These are phyloP conservation scores for Neurospora sp. DNA, from an alignment of 495 filamentous ascomycete species.

Conservation along the genomic window DNA sequence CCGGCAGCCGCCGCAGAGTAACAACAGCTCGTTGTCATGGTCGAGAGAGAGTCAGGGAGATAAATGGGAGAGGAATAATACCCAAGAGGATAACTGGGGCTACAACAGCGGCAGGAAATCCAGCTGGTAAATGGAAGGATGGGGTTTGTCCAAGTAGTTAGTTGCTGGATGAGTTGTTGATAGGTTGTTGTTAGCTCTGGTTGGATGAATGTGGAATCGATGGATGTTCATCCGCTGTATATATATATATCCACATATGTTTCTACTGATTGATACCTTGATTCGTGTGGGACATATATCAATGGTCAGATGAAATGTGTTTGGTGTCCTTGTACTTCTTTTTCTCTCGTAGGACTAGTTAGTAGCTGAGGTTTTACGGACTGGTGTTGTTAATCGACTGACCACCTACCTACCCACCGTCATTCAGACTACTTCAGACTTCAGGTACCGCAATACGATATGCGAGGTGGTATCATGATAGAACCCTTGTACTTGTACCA, in stretches of 20 bases:
- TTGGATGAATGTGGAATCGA: background rate
- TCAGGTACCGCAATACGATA: no score
- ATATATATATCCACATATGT: background rate
- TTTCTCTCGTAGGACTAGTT: no score
- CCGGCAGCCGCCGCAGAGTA: background rate
- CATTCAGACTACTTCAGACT: no score
- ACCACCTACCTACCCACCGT: no score
- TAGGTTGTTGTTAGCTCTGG: background rate
- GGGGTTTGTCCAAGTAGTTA: background rate
- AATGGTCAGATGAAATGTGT: background rate
- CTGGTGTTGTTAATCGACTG: no score
- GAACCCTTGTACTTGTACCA: no score
- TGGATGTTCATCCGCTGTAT: background rate
- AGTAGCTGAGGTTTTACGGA: no score
- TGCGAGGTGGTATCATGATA: background rate
- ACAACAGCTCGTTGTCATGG: background rate
- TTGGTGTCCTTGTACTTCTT: no score
- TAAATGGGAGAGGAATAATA: background rate
- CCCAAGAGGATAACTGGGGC: background rate
- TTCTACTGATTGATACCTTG: background rate
- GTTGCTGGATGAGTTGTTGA: background rate
- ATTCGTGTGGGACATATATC: background rate
- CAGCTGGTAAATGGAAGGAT: background rate
- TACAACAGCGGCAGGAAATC: background rate
- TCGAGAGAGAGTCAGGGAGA: background rate